Evolutionary conservation across 2,329 filamentous ascomycete species (phyloP), one percentile per base, ranked within the genome.

Genomic region (Ceratocystis diversiconidia): DNA sequence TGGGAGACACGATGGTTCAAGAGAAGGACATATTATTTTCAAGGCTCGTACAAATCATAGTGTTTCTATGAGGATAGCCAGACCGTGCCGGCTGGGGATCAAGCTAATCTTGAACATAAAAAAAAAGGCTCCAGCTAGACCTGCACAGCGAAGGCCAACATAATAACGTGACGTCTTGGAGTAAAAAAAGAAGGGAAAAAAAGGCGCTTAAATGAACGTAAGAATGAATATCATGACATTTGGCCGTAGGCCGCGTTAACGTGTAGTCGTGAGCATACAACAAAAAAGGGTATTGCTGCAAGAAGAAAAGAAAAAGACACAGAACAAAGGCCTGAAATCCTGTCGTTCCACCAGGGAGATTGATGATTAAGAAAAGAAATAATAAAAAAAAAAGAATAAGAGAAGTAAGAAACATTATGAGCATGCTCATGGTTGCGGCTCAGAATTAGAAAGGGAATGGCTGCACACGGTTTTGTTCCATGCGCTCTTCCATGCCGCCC

Each of bases 401-500:
- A 28, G 46, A 10, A 41, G 36, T 41, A 12, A 41, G 12, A 48
- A 15, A 50, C 46, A 22, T 36, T 41, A 52, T 55, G 19, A 25
- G 32, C 22, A 46, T 32, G 36, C 43, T 30, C 4, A 8, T 10
- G 46, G 25, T 19, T 6, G 32, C 43, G 25, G 8, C 12, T 12
- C 46, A 8, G 30, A 25, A 43, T 67, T 65, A 67, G 32, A 67
- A 65, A 10, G 61, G 61, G 17, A 67, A 62, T 17, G 66, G 50
- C 61, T 67, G 66, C 12, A 65, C 62, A 19, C 52, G 63, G 30
- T 63, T 61, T 22, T 57, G 28, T 25, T 67, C 63, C 72, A 85
- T 83, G 63, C 82, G 78, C 75, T 85, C 83, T 73, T 85, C 83
- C 61, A 86, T 73, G 48, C 84, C 82, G 69, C 80, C 82, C 79